Evolutionary conservation across 164 flowering plant species (phyloP).

Genomic region (Piper longum): DNA sequence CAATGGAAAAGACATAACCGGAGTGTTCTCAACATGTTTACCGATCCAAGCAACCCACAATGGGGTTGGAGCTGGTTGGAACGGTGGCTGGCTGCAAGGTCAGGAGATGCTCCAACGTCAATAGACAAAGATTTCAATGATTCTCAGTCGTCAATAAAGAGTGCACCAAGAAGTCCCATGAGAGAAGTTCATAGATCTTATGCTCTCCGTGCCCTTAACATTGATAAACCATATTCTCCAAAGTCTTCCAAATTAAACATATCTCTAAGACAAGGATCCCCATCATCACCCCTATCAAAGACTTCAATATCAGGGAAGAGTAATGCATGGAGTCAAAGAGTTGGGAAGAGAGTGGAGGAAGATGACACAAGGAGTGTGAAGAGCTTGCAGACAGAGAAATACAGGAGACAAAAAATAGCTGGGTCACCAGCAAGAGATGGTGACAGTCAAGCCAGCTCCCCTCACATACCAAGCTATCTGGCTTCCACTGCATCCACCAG

Average conservation of each 20-base stretch:
- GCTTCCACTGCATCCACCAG: constrained; percentile 60
- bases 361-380: constrained; percentile 45
- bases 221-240: constrained; percentile 31
- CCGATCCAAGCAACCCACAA: constrained; percentile 71
- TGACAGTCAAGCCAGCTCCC: constrained; percentile 56
- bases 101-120: constrained; percentile 30
- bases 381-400: constrained; percentile 46
- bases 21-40: constrained; percentile 39
- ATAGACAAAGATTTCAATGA: constrained; percentile 40
- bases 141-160: constrained; percentile 36
- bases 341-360: constrained; percentile 18
- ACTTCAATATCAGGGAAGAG: constrained; percentile 21
- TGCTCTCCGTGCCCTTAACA: constrained; percentile 25
- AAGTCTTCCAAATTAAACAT: constrained; percentile 25
- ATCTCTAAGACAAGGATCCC: constrained; percentile 22
- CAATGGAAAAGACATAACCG: constrained; percentile 43
- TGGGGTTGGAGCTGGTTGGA: constrained; percentile 99
- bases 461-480: constrained; percentile 66
- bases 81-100: constrained; percentile 43
- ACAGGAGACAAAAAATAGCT: constrained; percentile 52
- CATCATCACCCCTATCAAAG: constrained; percentile 31
- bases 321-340: constrained; percentile 38
- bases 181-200: constrained; percentile 49
- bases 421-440: constrained; percentile 27
- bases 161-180: constrained; percentile 18